Evolutionary conservation across 371 early-diverging fungal genomes (phyloP).

Genomic region (Entomophthora muscae): DNA sequence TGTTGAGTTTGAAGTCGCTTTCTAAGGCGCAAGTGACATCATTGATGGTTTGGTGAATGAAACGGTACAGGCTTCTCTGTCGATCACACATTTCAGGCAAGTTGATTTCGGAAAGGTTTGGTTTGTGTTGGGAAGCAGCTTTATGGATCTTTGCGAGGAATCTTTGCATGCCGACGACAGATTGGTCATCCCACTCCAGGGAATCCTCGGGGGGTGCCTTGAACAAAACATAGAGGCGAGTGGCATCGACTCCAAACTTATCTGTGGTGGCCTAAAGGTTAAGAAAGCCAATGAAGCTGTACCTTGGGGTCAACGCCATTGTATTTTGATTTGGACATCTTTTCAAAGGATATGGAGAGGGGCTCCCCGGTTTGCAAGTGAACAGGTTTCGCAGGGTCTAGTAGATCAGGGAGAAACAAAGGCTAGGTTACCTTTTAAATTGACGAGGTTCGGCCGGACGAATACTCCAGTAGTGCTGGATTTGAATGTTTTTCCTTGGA

Average conservation of each 20-base stretch:
- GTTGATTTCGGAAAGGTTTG: too few relatives aligned
- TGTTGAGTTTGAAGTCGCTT: slow-evolving; percentile 48
- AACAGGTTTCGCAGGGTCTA: slow-evolving; percentile 30
- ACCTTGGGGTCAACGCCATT: slow-evolving; percentile 83
- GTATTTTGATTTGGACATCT: slow-evolving; percentile 91
- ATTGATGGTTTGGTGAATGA: too few relatives aligned
- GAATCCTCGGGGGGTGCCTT: slow-evolving; percentile 82
- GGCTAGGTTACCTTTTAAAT: slow-evolving; percentile 22
- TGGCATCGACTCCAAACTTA: slow-evolving; percentile 64
- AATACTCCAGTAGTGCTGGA: slow-evolving; percentile 56
- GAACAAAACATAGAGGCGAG: slow-evolving; percentile 71
- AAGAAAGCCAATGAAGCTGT: slow-evolving; percentile 11
- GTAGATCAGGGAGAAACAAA: neutral
- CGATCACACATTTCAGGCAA: too few relatives aligned
- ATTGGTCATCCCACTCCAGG: slow-evolving; percentile 76
- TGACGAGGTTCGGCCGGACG: slow-evolving; percentile 59
- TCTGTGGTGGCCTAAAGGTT: slow-evolving; percentile 29
- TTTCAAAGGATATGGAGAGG: slow-evolving; percentile 60
- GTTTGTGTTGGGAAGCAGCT: neutral
- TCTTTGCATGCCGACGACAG: slow-evolving; percentile 81
- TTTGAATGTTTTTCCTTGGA: slow-evolving; percentile 70
- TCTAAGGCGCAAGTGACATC: too few relatives aligned
- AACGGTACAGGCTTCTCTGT: too few relatives aligned
- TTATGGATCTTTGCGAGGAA: slow-evolving; percentile 39
- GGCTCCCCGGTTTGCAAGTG: slow-evolving; percentile 40